Percentiles rank a stretch among this genome's conserved stretches.
These are phyloP conservation scores for Peronospora farinosa DNA, from an alignment of 352 stramenopile genomes.

Conservation along the genomic window DNA sequence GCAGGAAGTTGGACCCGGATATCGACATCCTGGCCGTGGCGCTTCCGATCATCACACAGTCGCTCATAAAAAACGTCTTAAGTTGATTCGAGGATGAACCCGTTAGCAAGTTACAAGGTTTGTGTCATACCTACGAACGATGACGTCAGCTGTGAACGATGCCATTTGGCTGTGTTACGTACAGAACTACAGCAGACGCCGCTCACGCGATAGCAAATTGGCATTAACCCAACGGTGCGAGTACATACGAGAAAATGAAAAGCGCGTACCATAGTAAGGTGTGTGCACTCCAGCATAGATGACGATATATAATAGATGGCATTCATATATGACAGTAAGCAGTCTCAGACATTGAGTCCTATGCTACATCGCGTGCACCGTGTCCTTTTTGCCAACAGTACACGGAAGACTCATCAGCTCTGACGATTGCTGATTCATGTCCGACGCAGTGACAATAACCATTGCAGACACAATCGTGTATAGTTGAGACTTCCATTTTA, in stretches of 20 bases:
- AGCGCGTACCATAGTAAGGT: conserved; percentile 2
- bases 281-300: conserved; percentile 4
- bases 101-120: not conserved
- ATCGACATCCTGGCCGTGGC: conserved; percentile 86
- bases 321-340: not conserved
- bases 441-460: conserved; percentile 3
- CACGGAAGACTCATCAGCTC: not conserved
- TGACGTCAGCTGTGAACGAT: not conserved
- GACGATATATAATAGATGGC: conserved; percentile 13
- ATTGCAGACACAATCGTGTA: conserved; percentile 9
- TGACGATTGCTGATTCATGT: not conserved
- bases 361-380: not conserved
- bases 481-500: conserved; percentile 2
- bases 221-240: not conserved
- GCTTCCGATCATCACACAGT: conserved; percentile 90
- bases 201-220: not conserved
- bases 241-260: conserved; percentile 5
- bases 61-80: conserved; percentile 78
- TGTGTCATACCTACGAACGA: not conserved
- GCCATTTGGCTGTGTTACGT: too few species aligned
- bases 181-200: too few species aligned
- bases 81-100: conserved; percentile 12
- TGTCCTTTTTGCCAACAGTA: not conserved
- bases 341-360: not conserved
- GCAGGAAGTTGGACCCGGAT: conserved; percentile 85